Conservation (phyloP, 495 filamentous ascomycete species). For the Penicillium maclennaniae region DNA sequence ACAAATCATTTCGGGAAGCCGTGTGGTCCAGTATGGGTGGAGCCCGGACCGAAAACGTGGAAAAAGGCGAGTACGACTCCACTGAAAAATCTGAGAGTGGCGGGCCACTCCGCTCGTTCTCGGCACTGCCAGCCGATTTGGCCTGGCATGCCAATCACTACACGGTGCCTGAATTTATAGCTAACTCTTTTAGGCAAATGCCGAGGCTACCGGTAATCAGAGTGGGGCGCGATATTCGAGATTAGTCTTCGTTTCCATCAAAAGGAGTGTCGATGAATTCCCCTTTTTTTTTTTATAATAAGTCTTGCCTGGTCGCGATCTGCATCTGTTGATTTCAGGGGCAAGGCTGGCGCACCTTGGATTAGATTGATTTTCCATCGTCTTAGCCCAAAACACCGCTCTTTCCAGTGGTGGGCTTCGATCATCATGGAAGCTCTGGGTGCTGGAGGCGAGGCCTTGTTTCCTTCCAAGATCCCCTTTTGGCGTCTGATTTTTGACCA, state of each 20-base stretch:
- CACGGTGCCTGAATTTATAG: neutral
- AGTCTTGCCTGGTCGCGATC: conserved; percentile 3
- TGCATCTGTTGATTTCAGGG: neutral
- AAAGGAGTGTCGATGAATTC: conserved; percentile 1
- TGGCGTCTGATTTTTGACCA: conserved; percentile 46
- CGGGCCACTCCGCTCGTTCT: conserved; percentile 1
- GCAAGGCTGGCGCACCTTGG: neutral
- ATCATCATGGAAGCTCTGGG: conserved; percentile 6
- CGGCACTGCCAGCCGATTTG: conserved; percentile 9
- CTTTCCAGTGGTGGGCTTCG: neutral
- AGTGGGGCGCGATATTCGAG: conserved; percentile 9
- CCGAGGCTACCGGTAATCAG: conserved; percentile 18
- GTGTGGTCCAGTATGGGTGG: neutral
- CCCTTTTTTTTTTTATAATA: neutral
- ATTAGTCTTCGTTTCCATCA: conserved; percentile 3
- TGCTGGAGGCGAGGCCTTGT: conserved; percentile 17
- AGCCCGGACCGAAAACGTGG: neutral
- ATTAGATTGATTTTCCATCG: neutral
- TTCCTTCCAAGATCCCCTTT: conserved; percentile 29
- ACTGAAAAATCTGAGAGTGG: conserved; percentile 10
- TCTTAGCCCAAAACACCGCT: neutral
- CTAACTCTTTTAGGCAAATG: conserved; percentile 1
- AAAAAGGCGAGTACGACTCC: neutral
- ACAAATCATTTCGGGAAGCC: conserved; percentile 1
- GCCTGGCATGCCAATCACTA: neutral